Evolutionary conservation across 202 grass and related monocot species (phyloP), one percentile per base, ranked within the genome.

Genomic region (Bolboschoenoplectus hybrid): DNA sequence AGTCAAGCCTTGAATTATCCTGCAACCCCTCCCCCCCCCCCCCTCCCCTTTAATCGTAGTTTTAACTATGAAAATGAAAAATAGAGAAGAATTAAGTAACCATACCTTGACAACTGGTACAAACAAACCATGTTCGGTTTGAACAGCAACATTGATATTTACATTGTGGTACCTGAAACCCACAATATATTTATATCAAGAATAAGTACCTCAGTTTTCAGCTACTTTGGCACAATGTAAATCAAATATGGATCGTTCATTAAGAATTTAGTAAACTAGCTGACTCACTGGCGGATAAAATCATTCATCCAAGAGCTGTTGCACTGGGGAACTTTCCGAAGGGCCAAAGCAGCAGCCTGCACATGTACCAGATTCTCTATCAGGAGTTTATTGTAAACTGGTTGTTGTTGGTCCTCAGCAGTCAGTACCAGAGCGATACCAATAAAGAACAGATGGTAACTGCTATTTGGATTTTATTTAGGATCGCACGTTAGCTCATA

Each of bases 241-340:
- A 67, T 51, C 7, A 41, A 61, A 80, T 19, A 40, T 41, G 8
- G 2, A 61, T 80, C 16, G 1, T 36, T 67, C 44, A 83, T 52
- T 51, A 78, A 11, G 32, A 65, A 83, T 71, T 9, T 60, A 80
- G 34, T 9, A 84, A 84, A 68, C 43, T 40, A 84, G 17, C 38
- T 53, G 34, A 90, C 89, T 93, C 87, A 98, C 96, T 95, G 96
- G 52, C 93, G 96, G 85, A 98, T 98, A 89, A 90, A 99, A 75
- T 96, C 92, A 68, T 91, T 92, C 93, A 89, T 98, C 97, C 90
- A 99, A 57, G 97, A 99, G 69, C 93, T 92, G 80, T 99, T 99
- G 88, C 93, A 97, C 81, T 91, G 92, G 67, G 97, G 97, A 78
- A 99, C 90, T 86, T 97, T 99, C 67, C 87, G 86, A 72, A 99